Percentiles rank a stretch among this genome's conserved stretches.
phyloP scores from a whole-genome alignment of 495 filamentous ascomycete species.

The Aspergillus nidulans region DNA sequence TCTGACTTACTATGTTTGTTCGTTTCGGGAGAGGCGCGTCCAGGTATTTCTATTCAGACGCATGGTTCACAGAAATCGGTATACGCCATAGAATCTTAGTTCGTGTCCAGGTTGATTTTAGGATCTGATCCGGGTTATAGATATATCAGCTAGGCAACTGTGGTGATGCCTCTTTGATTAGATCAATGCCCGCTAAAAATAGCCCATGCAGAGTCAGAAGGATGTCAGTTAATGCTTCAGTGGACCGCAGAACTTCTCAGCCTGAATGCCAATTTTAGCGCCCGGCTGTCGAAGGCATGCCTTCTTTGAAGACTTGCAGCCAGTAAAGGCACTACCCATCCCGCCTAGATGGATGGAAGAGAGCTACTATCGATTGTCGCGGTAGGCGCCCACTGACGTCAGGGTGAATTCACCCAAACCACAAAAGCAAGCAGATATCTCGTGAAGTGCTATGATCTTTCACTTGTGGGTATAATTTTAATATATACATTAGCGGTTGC shows the following conservation, averaged over 20 bases:
- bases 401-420: slow-evolving; percentile 6
- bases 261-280: background rate
- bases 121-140: too few relatives aligned
- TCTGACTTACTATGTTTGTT: background rate
- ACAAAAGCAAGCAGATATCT: background rate
- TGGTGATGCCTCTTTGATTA: background rate
- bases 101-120: background rate
- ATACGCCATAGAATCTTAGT: background rate
- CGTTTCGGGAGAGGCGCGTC: background rate
- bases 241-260: background rate
- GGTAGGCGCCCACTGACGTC: slow-evolving; percentile 34
- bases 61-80: background rate
- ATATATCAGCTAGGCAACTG: background rate
- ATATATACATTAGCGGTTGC: slow-evolving; percentile 23
- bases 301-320: background rate
- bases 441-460: slow-evolving; percentile 9
- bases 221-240: background rate
- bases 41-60: background rate
- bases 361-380: slow-evolving; percentile 19
- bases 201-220: background rate
- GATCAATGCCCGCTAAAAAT: background rate
- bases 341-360: slow-evolving; percentile 2
- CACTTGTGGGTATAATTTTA: background rate
- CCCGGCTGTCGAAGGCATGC: background rate
- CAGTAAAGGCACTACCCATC: background rate